phyloP scores from a whole-genome alignment of 2,329 filamentous ascomycete species.

The Pseudocercospora fuligena region DNA sequence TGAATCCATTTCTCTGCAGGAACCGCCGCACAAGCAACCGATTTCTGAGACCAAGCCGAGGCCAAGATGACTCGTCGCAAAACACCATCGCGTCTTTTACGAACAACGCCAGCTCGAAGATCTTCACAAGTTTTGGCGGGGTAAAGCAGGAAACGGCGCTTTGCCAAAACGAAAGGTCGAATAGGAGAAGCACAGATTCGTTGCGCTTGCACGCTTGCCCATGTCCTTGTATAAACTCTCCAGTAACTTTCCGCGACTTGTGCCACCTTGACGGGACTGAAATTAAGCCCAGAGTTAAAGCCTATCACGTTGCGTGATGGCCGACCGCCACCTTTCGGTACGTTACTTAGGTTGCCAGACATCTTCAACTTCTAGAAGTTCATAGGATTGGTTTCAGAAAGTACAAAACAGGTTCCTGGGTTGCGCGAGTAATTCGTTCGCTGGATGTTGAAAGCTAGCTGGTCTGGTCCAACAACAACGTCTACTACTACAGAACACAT shows the following conservation, averaged over 20 bases:
- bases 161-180: constrained; percentile 8
- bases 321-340: constrained; percentile 4
- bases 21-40: neutral
- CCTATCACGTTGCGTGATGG: neutral
- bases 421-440: neutral
- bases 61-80: neutral
- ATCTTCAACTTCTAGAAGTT: constrained; percentile 1
- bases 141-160: constrained; percentile 2
- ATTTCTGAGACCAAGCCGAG: neutral
- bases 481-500: neutral
- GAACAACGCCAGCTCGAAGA: neutral
- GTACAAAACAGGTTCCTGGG: neutral
- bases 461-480: constrained; percentile 1
- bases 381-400: neutral
- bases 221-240: constrained; percentile 7
- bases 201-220: neutral
- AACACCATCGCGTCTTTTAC: neutral
- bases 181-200: constrained; percentile 7
- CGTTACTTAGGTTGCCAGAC: neutral
- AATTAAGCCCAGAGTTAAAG: constrained; percentile 5
- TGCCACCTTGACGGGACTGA: neutral
- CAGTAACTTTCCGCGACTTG: constrained; percentile 1
- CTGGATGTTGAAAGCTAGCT: neutral
- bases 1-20: constrained; percentile 1
- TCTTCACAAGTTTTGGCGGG: neutral